Conservation (phyloP, 2,329 filamentous ascomycete genomes). For the Huntiella savannae region DNA sequence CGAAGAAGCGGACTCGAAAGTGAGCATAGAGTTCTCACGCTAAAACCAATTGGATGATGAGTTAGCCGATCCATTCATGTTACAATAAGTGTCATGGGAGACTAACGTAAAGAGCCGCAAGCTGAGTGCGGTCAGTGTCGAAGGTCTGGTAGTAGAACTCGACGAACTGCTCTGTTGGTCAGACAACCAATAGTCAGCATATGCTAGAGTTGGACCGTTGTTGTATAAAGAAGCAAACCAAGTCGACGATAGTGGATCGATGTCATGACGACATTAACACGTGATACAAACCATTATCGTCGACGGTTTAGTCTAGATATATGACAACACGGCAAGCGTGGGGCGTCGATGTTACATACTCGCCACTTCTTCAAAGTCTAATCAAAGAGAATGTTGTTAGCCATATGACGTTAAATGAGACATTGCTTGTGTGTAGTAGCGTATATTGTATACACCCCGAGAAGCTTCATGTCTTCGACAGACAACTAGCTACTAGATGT, state of each 20-base stretch:
- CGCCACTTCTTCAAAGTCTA: constrained; percentile 28
- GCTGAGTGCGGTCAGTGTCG: constrained; percentile 46
- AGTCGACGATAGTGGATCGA: neutral
- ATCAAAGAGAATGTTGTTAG: neutral
- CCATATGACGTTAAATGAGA: no score
- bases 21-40: constrained; percentile 77
- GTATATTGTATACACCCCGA: no score
- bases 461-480: no score
- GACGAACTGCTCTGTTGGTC: constrained; percentile 58
- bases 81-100: neutral
- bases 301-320: neutral
- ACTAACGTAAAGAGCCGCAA: constrained; percentile 65
- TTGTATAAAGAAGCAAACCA: neutral
- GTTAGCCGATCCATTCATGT: neutral
- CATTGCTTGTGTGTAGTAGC: no score
- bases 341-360: constrained; percentile 21
- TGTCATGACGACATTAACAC: neutral
- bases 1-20: constrained; percentile 58
- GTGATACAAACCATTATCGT: no score
- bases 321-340: neutral
- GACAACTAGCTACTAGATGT: no score
- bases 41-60: constrained; percentile 20
- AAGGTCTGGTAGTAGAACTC: constrained; percentile 82
- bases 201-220: no score
- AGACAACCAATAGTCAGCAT: no score